A percentile compares a stretch with the other conserved stretches of the same genome.
Conservation (phyloP, 805 yeast species). For the Yarrowia sp. region DNA sequence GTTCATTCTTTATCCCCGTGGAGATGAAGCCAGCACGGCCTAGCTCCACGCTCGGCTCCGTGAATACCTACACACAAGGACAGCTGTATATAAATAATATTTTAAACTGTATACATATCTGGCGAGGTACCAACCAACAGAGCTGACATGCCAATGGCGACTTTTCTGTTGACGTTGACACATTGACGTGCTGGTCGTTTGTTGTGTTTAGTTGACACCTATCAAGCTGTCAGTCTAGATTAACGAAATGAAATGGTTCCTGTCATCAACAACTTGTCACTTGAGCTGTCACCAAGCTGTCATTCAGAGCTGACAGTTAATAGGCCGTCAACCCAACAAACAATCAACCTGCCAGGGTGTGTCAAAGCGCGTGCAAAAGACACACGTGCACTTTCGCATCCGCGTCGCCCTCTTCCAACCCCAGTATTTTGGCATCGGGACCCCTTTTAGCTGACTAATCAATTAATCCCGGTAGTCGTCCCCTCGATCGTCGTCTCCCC, state of each 20-base stretch:
- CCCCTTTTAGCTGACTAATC: background rate
- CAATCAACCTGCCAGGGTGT: background rate
- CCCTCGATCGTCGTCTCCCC: slow-evolving; percentile 40
- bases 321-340: background rate
- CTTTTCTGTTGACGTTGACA: slow-evolving; percentile 6
- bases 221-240: slow-evolving; percentile 3
- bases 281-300: too few species aligned
- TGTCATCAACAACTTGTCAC: background rate
- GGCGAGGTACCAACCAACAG: slow-evolving; percentile 1
- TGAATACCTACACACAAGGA: background rate
- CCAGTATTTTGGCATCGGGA: background rate
- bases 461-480: slow-evolving; percentile 1
- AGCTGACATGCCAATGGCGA: slow-evolving; percentile 1
- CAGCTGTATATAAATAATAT: slow-evolving; percentile 23
- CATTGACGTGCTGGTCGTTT: background rate
- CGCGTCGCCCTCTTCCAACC: slow-evolving; percentile 4
- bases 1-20: slow-evolving; percentile 12
- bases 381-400: slow-evolving; percentile 9
- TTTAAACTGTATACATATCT: slow-evolving; percentile 9
- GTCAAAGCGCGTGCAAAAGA: slow-evolving; percentile 10
- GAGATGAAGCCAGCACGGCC: background rate
- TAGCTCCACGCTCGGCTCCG: background rate
- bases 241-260: slow-evolving; percentile 10
- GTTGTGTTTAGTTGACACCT: slow-evolving; percentile 1
- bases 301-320: background rate